Conservation (phyloP, 768 basidiomycete species). For the Pholiota microspora region DNA sequence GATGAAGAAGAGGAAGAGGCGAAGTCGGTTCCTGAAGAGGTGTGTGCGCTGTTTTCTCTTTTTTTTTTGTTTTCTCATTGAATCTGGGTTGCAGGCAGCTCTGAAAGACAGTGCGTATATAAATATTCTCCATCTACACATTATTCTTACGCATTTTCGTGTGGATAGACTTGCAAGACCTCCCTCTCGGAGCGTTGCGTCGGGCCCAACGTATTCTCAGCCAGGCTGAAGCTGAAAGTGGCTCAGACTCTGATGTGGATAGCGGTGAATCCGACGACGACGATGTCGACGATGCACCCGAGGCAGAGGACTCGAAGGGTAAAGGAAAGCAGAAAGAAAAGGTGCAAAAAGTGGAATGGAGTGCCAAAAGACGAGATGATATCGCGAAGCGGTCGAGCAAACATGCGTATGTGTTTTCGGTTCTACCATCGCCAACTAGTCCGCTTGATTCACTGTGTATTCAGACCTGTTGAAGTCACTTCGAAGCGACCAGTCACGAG, state of each 20-base stretch:
- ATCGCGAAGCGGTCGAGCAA: constrained; percentile 69
- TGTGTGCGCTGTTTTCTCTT: constrained; percentile 6
- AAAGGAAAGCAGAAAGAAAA: constrained; percentile 37
- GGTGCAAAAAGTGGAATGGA: constrained; percentile 38
- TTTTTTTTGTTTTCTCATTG: background rate
- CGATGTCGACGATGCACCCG: constrained; percentile 9
- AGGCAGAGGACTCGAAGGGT: constrained; percentile 16
- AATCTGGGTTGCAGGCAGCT: constrained; percentile 17
- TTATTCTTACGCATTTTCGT: background rate
- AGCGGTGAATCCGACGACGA: constrained; percentile 19
- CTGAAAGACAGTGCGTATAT: constrained; percentile 24
- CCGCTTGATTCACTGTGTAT: too few species aligned
- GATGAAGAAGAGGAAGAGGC: background rate
- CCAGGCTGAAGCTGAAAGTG: constrained; percentile 35
- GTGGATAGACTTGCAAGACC: constrained; percentile 48
- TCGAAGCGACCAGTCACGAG: constrained; percentile 86
- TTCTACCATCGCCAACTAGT: too few species aligned
- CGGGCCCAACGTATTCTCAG: constrained; percentile 60
- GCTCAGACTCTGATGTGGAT: constrained; percentile 35
- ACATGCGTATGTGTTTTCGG: constrained; percentile 69
- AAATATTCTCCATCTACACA: background rate
- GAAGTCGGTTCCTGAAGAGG: constrained; percentile 11
- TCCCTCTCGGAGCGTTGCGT: constrained; percentile 65
- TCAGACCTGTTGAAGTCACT: constrained; percentile 76
- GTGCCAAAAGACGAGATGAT: constrained; percentile 39